Percentiles rank a stretch among this genome's conserved stretches.
Evolutionary conservation across 1,139 yeast species (phyloP).

Genomic region (Debaryomyces singareniensis): DNA sequence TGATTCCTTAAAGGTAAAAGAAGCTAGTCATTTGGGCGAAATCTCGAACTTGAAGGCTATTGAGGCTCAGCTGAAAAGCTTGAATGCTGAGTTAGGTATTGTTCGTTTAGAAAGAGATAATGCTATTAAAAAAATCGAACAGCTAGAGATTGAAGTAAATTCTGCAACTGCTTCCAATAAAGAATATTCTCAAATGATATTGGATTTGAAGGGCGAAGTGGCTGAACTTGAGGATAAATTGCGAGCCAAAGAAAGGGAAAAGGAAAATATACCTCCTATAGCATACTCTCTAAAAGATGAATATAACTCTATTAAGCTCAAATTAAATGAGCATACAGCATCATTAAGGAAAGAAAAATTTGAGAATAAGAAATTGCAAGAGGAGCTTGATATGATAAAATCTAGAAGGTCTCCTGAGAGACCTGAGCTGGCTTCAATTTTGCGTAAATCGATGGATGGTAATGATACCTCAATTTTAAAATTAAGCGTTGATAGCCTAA

Average conservation of each 20-base stretch:
- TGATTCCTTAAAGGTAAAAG: conserved; percentile 1
- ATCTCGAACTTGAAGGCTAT: conserved; percentile 3
- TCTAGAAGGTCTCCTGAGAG: conserved; percentile 23
- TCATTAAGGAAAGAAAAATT: conserved; percentile 45
- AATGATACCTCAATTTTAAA: conserved; percentile 24
- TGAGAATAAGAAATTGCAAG: conserved; percentile 48
- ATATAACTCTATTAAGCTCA: conserved; percentile 44
- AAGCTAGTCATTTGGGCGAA: conserved; percentile 3
- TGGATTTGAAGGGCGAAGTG: conserved; percentile 18
- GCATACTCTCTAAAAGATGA: conserved; percentile 34
- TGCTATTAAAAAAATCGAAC: conserved; percentile 11
- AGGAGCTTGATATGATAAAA: conserved; percentile 54
- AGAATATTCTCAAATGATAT: conserved; percentile 22
- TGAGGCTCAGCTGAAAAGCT: conserved; percentile 6
- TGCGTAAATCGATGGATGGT: conserved; percentile 26
- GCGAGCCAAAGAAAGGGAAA: conserved; percentile 19
- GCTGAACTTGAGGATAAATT: conserved; percentile 14
- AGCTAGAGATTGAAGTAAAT: conserved; percentile 34
- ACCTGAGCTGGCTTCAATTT: conserved; percentile 4
- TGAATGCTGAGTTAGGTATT: conserved; percentile 9
- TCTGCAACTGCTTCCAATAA: conserved; percentile 15
- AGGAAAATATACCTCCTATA: conserved; percentile 33
- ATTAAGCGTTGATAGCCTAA: conserved; percentile 16
- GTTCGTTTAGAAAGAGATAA: conserved; percentile 9
- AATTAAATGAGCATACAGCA: conserved; percentile 49